Conservation (phyloP, 257 asterid species). For the Nicotiana undulata region DNA sequence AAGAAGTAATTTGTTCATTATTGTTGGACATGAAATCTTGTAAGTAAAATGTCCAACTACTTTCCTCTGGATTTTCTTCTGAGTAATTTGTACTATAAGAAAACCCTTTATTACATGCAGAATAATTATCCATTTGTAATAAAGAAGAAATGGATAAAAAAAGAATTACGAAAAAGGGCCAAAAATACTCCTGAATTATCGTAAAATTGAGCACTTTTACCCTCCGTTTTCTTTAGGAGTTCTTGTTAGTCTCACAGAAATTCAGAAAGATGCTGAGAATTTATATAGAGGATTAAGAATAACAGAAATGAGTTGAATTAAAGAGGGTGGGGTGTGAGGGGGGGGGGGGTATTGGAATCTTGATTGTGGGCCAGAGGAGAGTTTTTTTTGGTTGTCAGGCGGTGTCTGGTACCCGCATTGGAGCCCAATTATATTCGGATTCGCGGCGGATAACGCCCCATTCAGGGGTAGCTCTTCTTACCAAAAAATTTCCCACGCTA, state of each 20-base stretch:
- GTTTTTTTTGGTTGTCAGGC: background rate
- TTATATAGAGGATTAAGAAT: slow-evolving; percentile 22
- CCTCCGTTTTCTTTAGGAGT: background rate
- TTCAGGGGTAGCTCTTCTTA: too few species aligned
- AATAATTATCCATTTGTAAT: slow-evolving; percentile 14
- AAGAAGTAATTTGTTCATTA: background rate
- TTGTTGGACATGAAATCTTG: slow-evolving; percentile 38
- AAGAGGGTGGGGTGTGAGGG: background rate
- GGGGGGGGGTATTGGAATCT: slow-evolving; percentile 21
- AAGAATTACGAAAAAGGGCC: background rate
- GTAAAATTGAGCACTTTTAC: too few species aligned
- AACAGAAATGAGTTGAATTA: background rate
- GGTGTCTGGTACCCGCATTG: too few species aligned
- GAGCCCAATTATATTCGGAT: too few species aligned
- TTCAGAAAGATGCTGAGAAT: background rate
- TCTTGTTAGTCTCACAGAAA: slow-evolving; percentile 10
- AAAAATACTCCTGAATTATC: too few species aligned
- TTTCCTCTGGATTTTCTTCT: slow-evolving; percentile 46
- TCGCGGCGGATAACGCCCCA: too few species aligned
- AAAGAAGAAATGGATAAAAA: background rate
- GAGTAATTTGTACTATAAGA: slow-evolving; percentile 8
- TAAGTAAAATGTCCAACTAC: slow-evolving; percentile 80
- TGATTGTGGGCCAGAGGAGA: slow-evolving; percentile 23
- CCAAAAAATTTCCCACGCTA: too few species aligned
- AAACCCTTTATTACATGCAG: background rate